These are phyloP conservation scores for Glycine latifolia DNA, from an alignment of 306 rosid genomes.

Conservation along the genomic window DNA sequence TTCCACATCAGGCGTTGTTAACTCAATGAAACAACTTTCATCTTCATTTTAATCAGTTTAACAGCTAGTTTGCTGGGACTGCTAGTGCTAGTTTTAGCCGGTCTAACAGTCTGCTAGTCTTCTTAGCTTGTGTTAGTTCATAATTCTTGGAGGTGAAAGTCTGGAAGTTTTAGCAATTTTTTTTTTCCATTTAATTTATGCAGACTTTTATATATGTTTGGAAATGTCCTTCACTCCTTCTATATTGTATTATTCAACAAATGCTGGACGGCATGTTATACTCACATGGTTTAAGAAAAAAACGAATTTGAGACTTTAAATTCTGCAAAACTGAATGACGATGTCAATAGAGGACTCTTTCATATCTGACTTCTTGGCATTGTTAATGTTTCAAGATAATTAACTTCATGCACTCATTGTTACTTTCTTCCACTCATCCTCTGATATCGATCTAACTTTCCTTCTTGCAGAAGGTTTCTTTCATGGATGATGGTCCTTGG, in stretches of 20 bases:
- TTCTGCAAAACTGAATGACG: constrained; percentile 21
- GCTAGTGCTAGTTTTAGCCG: not conserved
- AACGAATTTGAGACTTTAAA: not conserved
- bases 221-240: not conserved
- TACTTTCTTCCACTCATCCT: too few species aligned
- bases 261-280: not conserved
- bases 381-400: too few species aligned
- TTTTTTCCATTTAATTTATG: not conserved
- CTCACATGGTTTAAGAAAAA: constrained; percentile 17
- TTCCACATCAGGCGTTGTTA: too few species aligned
- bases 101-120: not conserved
- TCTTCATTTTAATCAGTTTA: not conserved
- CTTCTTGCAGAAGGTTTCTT: constrained; percentile 46
- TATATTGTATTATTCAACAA: not conserved
- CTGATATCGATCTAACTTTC: not conserved
- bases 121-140: not conserved
- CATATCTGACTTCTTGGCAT: not conserved
- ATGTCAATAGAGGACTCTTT: constrained; percentile 3
- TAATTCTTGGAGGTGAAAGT: constrained; percentile 1
- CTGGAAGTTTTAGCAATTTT: not conserved
- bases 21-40: not conserved
- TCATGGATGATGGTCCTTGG: constrained; percentile 68
- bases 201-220: not conserved
- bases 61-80: not conserved
- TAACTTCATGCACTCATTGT: too few species aligned